Evolutionary conservation across 225 moss, liverwort and hornwort species (phyloP).

Genomic region (Physcomitrium patens): DNA sequence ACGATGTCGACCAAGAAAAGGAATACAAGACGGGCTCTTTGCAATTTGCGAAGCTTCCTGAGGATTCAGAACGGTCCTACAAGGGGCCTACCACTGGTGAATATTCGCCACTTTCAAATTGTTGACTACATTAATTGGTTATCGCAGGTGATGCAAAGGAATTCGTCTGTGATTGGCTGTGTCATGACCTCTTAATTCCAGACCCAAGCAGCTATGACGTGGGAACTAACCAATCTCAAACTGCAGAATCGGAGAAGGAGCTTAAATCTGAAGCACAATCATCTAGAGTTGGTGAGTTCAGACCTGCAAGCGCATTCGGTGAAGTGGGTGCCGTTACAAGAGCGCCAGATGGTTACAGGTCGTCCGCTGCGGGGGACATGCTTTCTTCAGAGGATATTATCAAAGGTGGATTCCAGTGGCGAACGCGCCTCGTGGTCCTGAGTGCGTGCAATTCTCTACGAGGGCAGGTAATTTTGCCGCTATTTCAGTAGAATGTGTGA

Average conservation of each 20-base stretch:
- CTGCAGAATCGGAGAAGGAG: neutral
- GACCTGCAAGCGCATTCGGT: constrained; percentile 14
- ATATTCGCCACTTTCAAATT: neutral
- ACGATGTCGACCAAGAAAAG: no score
- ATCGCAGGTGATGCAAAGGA: neutral
- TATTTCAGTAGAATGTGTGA: no score
- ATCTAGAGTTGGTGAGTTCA: neutral
- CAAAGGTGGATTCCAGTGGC: no score
- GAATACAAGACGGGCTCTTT: constrained; percentile 12
- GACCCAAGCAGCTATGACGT: neutral
- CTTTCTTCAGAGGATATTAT: no score
- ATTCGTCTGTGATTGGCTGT: neutral
- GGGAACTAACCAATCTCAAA: neutral
- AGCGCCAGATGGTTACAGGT: neutral
- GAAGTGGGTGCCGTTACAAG: constrained; percentile 21
- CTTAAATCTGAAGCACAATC: neutral
- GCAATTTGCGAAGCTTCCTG: constrained; percentile 1
- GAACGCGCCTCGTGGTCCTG: no score
- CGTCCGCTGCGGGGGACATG: constrained; percentile 13
- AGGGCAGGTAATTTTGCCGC: no score
- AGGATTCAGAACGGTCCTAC: neutral
- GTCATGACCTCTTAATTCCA: neutral
- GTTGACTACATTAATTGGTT: neutral
- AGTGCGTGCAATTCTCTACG: no score
- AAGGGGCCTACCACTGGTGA: constrained; percentile 6